These are phyloP conservation scores for Candida frijolesensis DNA, from an alignment of 1,139 yeast genomes.

Conservation along the genomic window DNA sequence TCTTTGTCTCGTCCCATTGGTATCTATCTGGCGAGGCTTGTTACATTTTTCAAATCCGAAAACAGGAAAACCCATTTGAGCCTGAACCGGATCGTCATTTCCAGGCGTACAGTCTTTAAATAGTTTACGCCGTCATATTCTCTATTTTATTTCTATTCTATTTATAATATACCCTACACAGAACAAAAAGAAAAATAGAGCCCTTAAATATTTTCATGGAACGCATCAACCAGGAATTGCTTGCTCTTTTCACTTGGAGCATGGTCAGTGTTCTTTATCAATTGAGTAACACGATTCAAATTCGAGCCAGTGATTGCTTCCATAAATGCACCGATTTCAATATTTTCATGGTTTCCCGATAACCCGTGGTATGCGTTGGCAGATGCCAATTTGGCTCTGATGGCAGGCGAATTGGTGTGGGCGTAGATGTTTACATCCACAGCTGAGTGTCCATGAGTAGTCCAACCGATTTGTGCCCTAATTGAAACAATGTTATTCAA, in stretches of 20 bases:
- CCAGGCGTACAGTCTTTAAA: no score
- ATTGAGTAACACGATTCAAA: constrained; percentile 52
- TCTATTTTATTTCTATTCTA: no score
- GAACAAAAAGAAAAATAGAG: no score
- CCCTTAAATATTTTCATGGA: constrained; percentile 7
- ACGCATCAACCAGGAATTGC: constrained; percentile 5
- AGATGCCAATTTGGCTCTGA: constrained; percentile 36
- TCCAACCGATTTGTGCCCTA: constrained; percentile 85
- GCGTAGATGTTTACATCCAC: constrained; percentile 88
- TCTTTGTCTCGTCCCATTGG: no score
- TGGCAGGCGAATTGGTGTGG: constrained; percentile 54
- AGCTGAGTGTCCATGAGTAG: constrained; percentile 89
- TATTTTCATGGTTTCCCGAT: constrained; percentile 82
- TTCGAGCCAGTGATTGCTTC: constrained; percentile 56
- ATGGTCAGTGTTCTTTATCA: constrained; percentile 48
- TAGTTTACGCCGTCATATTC: no score
- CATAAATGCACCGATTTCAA: constrained; percentile 76
- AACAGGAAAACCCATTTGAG: no score
- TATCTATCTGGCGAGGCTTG: no score
- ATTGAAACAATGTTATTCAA: constrained; percentile 61
- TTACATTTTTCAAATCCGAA: no score
- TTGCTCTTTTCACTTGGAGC: constrained; percentile 23
- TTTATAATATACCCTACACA: no score
- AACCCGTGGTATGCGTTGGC: constrained; percentile 44
- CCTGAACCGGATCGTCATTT: no score